Percentiles rank a stretch among this genome's conserved stretches.
These are phyloP conservation scores for Sextonia rubra DNA, from an alignment of 164 flowering plant species.

Conservation along the genomic window DNA sequence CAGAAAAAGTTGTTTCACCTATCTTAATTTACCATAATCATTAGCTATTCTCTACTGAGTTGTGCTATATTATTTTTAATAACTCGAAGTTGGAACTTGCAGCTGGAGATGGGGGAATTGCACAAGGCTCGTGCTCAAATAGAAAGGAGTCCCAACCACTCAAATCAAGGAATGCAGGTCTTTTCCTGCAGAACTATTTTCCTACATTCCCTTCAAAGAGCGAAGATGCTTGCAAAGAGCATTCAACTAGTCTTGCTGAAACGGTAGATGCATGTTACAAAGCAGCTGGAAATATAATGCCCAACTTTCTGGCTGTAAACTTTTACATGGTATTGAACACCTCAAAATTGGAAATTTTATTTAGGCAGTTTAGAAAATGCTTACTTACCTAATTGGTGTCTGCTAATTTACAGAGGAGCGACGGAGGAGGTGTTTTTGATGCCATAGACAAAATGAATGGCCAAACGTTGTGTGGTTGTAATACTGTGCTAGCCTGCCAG, in stretches of 20 bases:
- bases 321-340: constrained; percentile 80
- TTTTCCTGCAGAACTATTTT: constrained; percentile 82
- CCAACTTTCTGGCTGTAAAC: constrained; percentile 90
- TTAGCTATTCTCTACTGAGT: not conserved
- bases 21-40: too few relatives aligned
- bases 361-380: not conserved
- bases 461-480: constrained; percentile 74
- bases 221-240: constrained; percentile 75
- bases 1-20: not conserved
- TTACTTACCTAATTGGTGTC: constrained; percentile 15
- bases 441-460: constrained; percentile 87
- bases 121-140: constrained; percentile 70
- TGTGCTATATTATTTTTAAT: not conserved
- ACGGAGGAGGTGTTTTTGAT: constrained; percentile 92
- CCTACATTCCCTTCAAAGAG: constrained; percentile 68
- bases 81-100: constrained; percentile 11
- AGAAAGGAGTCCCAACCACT: constrained; percentile 82
- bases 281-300: constrained; percentile 76
- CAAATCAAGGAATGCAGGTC: constrained; percentile 61
- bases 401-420: constrained; percentile 74
- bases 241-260: constrained; percentile 67
- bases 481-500: constrained; percentile 73
- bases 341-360: not conserved
- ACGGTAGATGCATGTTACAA: constrained; percentile 79
- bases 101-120: constrained; percentile 96